Conservation (phyloP, 257 asterid species). For the Apocynum venetum region DNA sequence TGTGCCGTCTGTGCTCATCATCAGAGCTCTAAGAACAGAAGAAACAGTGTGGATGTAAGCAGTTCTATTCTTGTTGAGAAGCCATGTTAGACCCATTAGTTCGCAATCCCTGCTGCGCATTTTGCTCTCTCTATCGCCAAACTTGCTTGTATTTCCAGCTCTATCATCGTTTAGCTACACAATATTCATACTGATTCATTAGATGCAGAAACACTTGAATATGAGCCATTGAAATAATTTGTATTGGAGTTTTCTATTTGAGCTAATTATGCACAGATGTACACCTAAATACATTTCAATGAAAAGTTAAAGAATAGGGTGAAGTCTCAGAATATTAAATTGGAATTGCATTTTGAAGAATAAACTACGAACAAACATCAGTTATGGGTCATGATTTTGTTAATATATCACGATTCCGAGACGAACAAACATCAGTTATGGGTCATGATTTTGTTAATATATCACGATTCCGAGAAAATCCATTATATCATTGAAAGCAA, state of each 20-base stretch:
- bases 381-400: no score
- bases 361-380: no score
- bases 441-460: no score
- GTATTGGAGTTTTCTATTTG: neutral
- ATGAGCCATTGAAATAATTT: neutral
- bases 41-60: constrained; percentile 74
- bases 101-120: constrained; percentile 72
- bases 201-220: neutral
- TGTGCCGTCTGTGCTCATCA: constrained; percentile 47
- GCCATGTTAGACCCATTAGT: constrained; percentile 93
- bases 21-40: constrained; percentile 77
- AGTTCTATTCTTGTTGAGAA: constrained; percentile 67
- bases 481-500: neutral
- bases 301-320: no score
- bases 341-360: no score
- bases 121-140: constrained; percentile 45
- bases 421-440: no score
- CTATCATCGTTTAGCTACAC: constrained; percentile 61
- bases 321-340: no score
- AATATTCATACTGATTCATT: neutral
- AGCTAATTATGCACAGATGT: neutral
- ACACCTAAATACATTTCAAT: no score
- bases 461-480: no score
- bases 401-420: no score
- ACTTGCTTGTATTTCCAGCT: constrained; percentile 35